Conservation (phyloP, 1,284 basidiomycete species). For the Grifola frondosa region DNA sequence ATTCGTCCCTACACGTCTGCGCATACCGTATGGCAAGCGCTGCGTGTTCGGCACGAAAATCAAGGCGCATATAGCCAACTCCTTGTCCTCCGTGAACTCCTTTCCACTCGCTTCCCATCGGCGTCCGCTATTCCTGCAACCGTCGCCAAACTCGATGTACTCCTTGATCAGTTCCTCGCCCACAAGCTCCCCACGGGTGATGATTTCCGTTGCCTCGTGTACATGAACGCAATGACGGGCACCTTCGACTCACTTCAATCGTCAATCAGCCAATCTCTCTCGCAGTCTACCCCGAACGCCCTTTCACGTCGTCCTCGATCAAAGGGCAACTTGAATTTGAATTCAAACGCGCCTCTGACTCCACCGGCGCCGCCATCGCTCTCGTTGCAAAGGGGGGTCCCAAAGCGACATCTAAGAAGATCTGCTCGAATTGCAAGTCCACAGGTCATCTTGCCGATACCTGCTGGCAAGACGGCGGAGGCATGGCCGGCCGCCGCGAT, state of each 20-base stretch:
- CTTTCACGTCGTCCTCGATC: conserved; percentile 4
- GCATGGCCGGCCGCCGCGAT: conserved; percentile 3
- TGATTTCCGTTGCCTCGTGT: conserved; percentile 4
- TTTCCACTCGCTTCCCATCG: neutral
- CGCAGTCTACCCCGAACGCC: neutral
- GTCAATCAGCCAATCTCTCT: conserved; percentile 4
- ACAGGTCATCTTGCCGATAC: conserved; percentile 1
- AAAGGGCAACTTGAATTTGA: conserved; percentile 7
- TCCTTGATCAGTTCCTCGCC: too few species aligned
- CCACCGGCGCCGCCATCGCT: neutral
- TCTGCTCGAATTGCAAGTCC: conserved; percentile 9
- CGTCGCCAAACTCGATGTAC: neutral
- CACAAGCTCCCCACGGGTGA: too few species aligned
- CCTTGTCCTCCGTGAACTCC: conserved; percentile 10
- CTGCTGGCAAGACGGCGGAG: conserved; percentile 7
- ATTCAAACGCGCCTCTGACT: neutral
- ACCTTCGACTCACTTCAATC: conserved; percentile 5
- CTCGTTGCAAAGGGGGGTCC: neutral
- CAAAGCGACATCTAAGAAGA: too few species aligned
- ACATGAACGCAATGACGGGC: conserved; percentile 10
- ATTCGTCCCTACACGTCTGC: too few species aligned
- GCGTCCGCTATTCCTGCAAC: conserved; percentile 2
- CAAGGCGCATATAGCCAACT: conserved; percentile 14
- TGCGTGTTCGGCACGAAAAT: conserved; percentile 14
- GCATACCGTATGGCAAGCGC: too few species aligned